Conservation (phyloP, 495 filamentous ascomycete species). For the Aspergillus conjunctus region DNA sequence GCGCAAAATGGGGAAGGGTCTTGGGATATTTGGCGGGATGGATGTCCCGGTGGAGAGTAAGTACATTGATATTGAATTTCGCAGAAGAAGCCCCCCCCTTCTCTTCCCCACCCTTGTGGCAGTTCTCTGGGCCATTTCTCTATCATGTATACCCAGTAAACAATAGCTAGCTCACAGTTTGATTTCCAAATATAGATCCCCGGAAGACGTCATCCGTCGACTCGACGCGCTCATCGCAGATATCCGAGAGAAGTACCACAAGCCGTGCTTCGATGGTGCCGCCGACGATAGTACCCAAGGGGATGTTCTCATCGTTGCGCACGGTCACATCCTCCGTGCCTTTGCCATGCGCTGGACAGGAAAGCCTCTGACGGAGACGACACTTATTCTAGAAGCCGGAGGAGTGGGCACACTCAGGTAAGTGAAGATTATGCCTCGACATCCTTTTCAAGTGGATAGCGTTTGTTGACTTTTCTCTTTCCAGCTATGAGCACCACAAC, state of each 20-base stretch:
- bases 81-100: not conserved
- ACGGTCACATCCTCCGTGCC: conserved; percentile 85
- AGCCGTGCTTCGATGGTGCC: conserved; percentile 34
- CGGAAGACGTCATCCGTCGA: conserved; percentile 65
- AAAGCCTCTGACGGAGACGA: conserved; percentile 60
- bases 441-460: not conserved
- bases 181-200: conserved; percentile 48
- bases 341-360: conserved; percentile 89
- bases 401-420: conserved; percentile 81
- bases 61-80: conserved; percentile 21
- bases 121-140: not conserved
- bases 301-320: conserved; percentile 72
- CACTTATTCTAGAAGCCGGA: conserved; percentile 68
- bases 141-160: not conserved
- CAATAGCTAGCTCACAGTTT: conserved; percentile 4
- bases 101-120: not conserved
- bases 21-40: conserved; percentile 88
- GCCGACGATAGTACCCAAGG: conserved; percentile 43
- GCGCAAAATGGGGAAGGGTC: conserved; percentile 35
- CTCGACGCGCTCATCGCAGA: conserved; percentile 75
- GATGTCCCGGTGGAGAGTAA: conserved; percentile 70
- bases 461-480: not conserved
- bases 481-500: conserved; percentile 67
- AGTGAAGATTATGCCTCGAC: conserved; percentile 13
- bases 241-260: conserved; percentile 63